Evolutionary conservation across 2,329 filamentous ascomycete species (phyloP), one percentile per base, ranked within the genome.

Genomic region (Neodidymelliopsis sp.): DNA sequence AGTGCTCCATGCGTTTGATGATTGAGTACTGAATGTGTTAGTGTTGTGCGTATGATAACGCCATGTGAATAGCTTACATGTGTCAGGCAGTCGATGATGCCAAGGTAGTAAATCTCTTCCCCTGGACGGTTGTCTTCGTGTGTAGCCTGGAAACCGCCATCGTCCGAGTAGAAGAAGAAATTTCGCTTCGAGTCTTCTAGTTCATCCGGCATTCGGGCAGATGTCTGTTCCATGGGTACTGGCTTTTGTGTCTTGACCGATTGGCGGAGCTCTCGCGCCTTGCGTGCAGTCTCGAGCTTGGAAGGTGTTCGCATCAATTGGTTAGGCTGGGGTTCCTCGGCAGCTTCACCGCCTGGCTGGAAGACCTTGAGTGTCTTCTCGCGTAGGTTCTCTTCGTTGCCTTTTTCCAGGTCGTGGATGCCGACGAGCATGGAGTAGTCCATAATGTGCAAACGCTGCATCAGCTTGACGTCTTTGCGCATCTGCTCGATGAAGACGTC

Each of bases 81-180:
- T 63, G 94, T 99, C 65, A 99, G 79, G 73, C 94, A 99, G 75
- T 99, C 94, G 72, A 99, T 99, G 63, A 99, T 95, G 25, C 94
- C 95, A 6, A 99, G 84, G 70, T 99, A 99, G 74, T 99, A 99
- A 30, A 99, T 91, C 74, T 96, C 91, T 44, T 97, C 90, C 2
- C 88, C 92, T 1, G 89, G 85, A 12, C 79, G 77, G 55, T 96
- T 88, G 73, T 96, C 86, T 72, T 97, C 91, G 67, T 97, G 91
- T 1, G 94, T 97, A 10, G 94, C 93, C 60, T 87, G 83, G 74
- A 97, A 91, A 3, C 94, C 94, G 37, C 94, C 94, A 67, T 97
- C 93, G 60, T 97, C 93, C 49, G 87, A 85, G 70, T 96, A 97
- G 73, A 97, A 99, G 58, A 93, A 85, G 59, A 91, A 88, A 41